Evolutionary conservation across 2,329 filamentous ascomycete species (phyloP).

Genomic region (Podosphaera xanthii): DNA sequence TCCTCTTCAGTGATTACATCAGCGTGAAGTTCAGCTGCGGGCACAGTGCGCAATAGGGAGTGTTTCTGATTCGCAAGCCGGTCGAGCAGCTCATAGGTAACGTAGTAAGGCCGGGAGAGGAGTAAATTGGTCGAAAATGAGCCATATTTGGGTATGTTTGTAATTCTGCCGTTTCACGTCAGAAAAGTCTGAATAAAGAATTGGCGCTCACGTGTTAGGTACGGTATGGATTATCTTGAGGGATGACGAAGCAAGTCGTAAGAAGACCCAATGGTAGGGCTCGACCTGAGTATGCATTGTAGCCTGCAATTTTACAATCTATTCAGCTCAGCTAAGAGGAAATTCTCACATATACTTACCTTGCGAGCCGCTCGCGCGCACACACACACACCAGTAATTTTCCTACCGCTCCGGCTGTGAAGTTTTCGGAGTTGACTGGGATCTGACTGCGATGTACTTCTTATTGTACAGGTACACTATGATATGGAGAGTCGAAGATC

Average conservation of each 20-base stretch:
- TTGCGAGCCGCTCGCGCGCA: too few relatives aligned
- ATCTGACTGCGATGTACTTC: too few relatives aligned
- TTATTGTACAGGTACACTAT: too few relatives aligned
- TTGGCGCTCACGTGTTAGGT: constrained; percentile 32
- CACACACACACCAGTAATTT: too few relatives aligned
- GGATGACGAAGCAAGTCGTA: constrained; percentile 35
- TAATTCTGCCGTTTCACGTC: constrained; percentile 31
- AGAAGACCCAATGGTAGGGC: constrained; percentile 35
- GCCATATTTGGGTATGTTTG: constrained; percentile 83
- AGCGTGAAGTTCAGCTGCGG: constrained; percentile 61
- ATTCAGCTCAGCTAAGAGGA: too few relatives aligned
- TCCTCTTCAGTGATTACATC: constrained; percentile 40
- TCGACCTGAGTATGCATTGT: constrained; percentile 21
- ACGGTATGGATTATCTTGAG: constrained; percentile 32
- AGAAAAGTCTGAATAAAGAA: constrained; percentile 1
- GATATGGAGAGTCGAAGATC: too few relatives aligned
- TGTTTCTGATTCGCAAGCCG: constrained; percentile 39
- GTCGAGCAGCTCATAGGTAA: constrained; percentile 78
- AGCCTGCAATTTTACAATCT: too few relatives aligned
- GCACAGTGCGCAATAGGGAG: constrained; percentile 52
- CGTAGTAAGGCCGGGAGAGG: constrained; percentile 71
- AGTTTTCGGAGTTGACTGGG: too few relatives aligned
- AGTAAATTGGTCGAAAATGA: constrained; percentile 75
- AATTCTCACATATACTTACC: too few relatives aligned
- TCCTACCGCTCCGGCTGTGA: too few relatives aligned